Percentiles rank a stretch among this genome's conserved stretches.
phyloP scores from a whole-genome alignment of 495 filamentous ascomycete genomes.

The Clohesyomyces aquaticus region DNA sequence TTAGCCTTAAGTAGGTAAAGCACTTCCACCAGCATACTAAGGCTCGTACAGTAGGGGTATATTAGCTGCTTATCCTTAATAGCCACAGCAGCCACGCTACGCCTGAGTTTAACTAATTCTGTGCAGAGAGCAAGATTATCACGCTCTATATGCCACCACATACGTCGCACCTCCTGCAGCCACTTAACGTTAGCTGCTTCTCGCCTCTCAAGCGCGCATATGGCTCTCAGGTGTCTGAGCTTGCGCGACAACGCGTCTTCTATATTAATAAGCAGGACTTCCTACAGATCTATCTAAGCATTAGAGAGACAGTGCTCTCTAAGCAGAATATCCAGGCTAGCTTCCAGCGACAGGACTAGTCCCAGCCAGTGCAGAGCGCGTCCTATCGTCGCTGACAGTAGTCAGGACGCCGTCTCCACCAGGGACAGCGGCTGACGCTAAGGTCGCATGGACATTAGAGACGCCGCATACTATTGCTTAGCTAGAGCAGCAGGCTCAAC shows the following conservation, averaged over 20 bases:
- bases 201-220: constrained; percentile 17
- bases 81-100: constrained; percentile 10
- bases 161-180: constrained; percentile 15
- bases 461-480: too few relatives aligned
- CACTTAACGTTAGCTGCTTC: constrained; percentile 16
- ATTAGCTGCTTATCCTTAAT: constrained; percentile 15
- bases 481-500: too few relatives aligned
- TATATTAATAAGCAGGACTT: not conserved
- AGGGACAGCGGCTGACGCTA: too few relatives aligned
- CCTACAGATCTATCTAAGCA: not conserved
- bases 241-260: not conserved
- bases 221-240: not conserved
- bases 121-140: constrained; percentile 10
- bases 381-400: not conserved
- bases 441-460: too few relatives aligned
- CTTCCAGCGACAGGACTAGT: constrained; percentile 1
- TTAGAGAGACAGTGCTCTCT: not conserved
- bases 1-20: constrained; percentile 12
- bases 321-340: not conserved
- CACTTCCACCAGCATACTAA: constrained; percentile 18
- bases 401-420: constrained; percentile 3
- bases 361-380: not conserved
- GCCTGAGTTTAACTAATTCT: constrained; percentile 6
- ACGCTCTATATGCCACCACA: constrained; percentile 16
- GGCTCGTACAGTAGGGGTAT: not conserved